Conservation (phyloP, 257 asterid species). For the Henckelia pumila region DNA sequence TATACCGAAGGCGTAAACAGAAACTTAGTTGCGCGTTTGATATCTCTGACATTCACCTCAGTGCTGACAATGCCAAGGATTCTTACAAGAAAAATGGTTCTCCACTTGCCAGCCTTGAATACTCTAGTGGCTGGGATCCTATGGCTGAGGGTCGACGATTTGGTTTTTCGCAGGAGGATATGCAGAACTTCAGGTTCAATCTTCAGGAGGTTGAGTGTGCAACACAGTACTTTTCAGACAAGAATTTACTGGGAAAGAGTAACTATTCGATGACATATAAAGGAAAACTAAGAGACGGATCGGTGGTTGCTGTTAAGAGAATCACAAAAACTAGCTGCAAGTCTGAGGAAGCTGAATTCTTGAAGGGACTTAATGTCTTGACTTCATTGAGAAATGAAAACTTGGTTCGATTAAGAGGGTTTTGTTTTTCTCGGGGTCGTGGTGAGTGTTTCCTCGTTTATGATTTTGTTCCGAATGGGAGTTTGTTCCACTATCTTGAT, state of each 20-base stretch:
- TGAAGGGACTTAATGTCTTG: constrained; percentile 60
- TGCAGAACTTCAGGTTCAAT: constrained; percentile 66
- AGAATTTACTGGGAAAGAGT: constrained; percentile 70
- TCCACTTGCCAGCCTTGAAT: constrained; percentile 85
- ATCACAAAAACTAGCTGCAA: constrained; percentile 79
- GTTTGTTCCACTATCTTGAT: constrained; percentile 58
- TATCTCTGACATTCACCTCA: constrained; percentile 35
- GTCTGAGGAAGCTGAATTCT: constrained; percentile 81
- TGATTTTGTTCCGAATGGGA: constrained; percentile 73
- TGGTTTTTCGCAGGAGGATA: constrained; percentile 61
- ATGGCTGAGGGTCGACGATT: constrained; percentile 75
- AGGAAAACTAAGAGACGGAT: constrained; percentile 81
- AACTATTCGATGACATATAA: constrained; percentile 60
- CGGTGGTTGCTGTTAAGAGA: constrained; percentile 68
- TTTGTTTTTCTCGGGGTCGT: constrained; percentile 80
- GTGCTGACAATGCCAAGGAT: constrained; percentile 48
- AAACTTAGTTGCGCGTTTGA: constrained; percentile 44
- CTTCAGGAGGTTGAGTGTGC: constrained; percentile 83
- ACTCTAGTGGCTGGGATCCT: constrained; percentile 92
- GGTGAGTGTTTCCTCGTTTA: constrained; percentile 85
- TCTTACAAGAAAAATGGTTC: constrained; percentile 65
- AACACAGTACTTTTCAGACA: constrained; percentile 76
- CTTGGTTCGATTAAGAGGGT: constrained; percentile 71
- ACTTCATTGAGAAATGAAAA: constrained; percentile 78
- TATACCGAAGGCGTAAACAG: constrained; percentile 59